Base-by-base conservation (phyloP, 2,329 filamentous ascomycete genomes). In the Fusarium globosum region DNA sequence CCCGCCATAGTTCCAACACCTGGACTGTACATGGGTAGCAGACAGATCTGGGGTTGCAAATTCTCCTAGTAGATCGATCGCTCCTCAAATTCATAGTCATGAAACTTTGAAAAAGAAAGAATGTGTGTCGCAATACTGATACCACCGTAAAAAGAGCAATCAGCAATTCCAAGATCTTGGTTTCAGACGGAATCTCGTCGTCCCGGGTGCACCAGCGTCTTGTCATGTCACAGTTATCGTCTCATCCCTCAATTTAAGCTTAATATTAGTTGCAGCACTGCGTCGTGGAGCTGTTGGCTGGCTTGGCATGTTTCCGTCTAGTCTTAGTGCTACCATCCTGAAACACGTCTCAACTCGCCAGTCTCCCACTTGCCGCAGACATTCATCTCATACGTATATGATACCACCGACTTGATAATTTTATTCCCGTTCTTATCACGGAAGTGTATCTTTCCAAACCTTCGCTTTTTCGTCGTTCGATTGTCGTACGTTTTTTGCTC, bases 251-350 rank as follows among this genome's bases (percentile, higher is more conserved):
- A 11, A 14, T 39, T 41, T 55, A 65, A 42, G 52, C 58, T 69
- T 69, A 36, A 64, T n/a, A 10, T 33, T 28, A 18, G 65, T 26
- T 38, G 16, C 33, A 18, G 38, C 35, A 21, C 35, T 46, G 49
- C 13, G 26, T 26, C 26, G 26, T 26, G 30, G 28, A 52, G 38
- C n/a, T 43, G 16, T 6, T 35, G 38, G 14, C 14, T 48, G 28
- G 39, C 59, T 70, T 69, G 59, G 66, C 67, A 51, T 36, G 45
- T 53, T 63, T 63, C 36, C 26, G 45, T 55, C 23, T n/a, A 59
- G 26, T 39, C 18, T 35, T 51, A 12, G 43, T 57, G 42, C 45
- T 28, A 38, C 64, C n/a, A 33, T 39, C 6, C 45, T 65, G 65
- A 68, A 68, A 68, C 65, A n/a, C 28, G 61, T 20, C 38, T 42